Evolutionary conservation across 2,329 filamentous ascomycete genomes (phyloP), one percentile per base, ranked within the genome.

Genomic region (Fusarium clavum): DNA sequence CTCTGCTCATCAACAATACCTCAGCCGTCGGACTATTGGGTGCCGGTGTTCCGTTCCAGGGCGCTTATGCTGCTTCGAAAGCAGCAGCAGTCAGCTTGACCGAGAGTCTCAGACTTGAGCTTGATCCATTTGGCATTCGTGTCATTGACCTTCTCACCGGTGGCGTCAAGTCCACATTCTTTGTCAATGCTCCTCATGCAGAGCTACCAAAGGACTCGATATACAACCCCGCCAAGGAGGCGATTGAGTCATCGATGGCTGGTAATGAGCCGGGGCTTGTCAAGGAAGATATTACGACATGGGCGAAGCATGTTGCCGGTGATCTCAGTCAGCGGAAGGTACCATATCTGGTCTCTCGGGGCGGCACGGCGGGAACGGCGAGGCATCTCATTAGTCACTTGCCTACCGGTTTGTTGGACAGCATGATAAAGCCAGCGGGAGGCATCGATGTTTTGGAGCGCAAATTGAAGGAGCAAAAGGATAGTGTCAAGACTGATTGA

Each of bases 61-160:
- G 75, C 2, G 32, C 69, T 2, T 78, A 78, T 51, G 73, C 65
- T 25, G 65, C 72, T 16, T 76, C 76, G 10, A 79, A 79, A 32
- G 72, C 74, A 1, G 76, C 77, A 4, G 61, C 70, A 2, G 32
- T 61, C 4, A 69, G 65, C 18, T 30, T 76, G 18, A 76, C 76
- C 0, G 76, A 78, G 14, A 70, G 52, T 2, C 53, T 76, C 10
- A 63, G 76, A 8, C 46, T 70, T 2, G 77, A 79, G 47, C 74
- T 79, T 4, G 57, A 49, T 2, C 76, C 76, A 0, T 75, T 79
- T 3, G 75, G 72, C 2, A 71, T 79, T 7, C 66, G 68, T 2
- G 64, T 73, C 7, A 61, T 78, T 29, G 75, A 77, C 4, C 34
- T 77, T 22, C 41, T 75, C 6, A 77, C 76, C 4, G 69, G 69